phyloP scores from a whole-genome alignment of 164 flowering plant genomes.

The Pachysandra terminalis region DNA sequence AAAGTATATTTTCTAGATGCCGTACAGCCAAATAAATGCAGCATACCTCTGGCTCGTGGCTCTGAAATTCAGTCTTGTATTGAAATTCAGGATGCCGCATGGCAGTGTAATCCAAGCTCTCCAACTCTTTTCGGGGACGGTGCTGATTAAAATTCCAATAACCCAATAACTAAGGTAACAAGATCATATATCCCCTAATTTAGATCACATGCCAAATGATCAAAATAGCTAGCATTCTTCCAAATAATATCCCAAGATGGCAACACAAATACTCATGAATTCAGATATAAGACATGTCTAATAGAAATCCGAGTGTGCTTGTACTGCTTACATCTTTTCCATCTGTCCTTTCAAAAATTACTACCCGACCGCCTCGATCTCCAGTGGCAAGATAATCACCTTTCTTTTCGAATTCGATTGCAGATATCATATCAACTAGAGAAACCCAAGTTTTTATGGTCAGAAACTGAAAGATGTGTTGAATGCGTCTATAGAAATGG shows the following conservation, averaged over 20 bases:
- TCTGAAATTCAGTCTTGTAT: constrained; percentile 77
- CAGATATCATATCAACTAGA: constrained; percentile 59
- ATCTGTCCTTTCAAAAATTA: constrained; percentile 49
- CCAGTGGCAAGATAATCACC: constrained; percentile 75
- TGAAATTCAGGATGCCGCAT: constrained; percentile 42
- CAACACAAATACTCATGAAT: neutral
- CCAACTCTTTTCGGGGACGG: constrained; percentile 45
- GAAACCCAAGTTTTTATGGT: too few species aligned
- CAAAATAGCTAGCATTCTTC: neutral
- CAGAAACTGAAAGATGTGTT: neutral
- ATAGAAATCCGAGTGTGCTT: neutral
- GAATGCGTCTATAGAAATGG: neutral
- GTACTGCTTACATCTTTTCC: constrained; percentile 44
- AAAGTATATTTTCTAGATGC: neutral
- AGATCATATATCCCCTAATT: constrained; percentile 1
- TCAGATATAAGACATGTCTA: too few species aligned
- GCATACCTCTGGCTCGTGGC: constrained; percentile 83
- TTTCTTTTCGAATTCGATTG: constrained; percentile 62
- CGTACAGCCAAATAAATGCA: constrained; percentile 2
- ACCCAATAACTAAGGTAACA: constrained; percentile 15
- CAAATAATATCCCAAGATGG: neutral
- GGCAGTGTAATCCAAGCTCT: constrained; percentile 35
- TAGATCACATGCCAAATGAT: neutral
- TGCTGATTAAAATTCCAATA: constrained; percentile 21
- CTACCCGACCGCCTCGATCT: constrained; percentile 73